These are phyloP conservation scores for Graphiopsis chlorocephala DNA, from an alignment of 2,329 filamentous ascomycete species.

Conservation along the genomic window DNA sequence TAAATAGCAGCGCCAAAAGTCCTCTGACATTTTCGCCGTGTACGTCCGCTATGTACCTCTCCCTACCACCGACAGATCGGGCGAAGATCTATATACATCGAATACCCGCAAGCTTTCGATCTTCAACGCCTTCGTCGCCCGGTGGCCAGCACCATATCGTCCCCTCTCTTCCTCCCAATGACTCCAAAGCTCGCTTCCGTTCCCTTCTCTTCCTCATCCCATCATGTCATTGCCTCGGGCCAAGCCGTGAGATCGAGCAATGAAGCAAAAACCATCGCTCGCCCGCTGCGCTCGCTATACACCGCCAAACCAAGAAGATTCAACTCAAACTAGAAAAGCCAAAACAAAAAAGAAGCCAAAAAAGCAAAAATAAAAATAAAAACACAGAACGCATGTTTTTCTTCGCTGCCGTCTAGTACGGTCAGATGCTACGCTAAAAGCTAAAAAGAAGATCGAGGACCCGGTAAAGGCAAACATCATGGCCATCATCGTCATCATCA, in stretches of 20 bases:
- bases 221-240: neutral
- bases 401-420: constrained; percentile 35
- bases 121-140: neutral
- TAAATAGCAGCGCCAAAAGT: too few species aligned
- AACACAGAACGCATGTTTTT: constrained; percentile 12
- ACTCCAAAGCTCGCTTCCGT: neutral
- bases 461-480: neutral
- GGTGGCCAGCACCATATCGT: neutral
- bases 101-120: neutral
- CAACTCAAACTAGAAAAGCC: too few species aligned
- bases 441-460: neutral
- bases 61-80: too few species aligned
- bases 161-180: neutral
- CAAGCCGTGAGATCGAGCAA: neutral
- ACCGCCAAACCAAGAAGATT: too few species aligned
- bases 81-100: neutral
- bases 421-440: constrained; percentile 37
- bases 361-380: neutral
- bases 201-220: neutral
- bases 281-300: too few species aligned
- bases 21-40: too few species aligned
- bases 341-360: neutral
- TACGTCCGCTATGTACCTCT: too few species aligned
- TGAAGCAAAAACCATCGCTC: neutral
- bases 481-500: neutral